A percentile compares a stretch with the other conserved stretches of the same genome.
These are phyloP conservation scores for Taiwanofungus camphoratus DNA, from an alignment of 1,284 basidiomycete genomes.

Conservation along the genomic window DNA sequence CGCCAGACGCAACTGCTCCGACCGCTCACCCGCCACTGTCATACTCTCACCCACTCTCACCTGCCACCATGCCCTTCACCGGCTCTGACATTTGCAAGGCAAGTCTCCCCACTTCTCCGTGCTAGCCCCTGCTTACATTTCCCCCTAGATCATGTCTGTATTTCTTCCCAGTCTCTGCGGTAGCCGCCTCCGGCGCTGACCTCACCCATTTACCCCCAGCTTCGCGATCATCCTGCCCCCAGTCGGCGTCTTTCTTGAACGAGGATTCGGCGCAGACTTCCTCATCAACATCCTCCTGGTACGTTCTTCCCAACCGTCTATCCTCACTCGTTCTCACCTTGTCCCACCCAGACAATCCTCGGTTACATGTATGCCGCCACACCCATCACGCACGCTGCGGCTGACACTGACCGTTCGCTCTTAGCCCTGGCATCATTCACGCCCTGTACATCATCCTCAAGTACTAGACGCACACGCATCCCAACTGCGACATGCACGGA, in stretches of 20 bases:
- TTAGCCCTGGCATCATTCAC: slow-evolving; percentile 71
- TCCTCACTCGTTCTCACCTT: background rate
- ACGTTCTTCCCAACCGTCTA: slow-evolving; percentile 13
- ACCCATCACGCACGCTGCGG: slow-evolving; percentile 6
- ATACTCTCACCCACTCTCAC: slow-evolving; percentile 9
- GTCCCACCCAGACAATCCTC: slow-evolving; percentile 42
- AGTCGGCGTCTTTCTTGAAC: slow-evolving; percentile 74
- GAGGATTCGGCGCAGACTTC: slow-evolving; percentile 67
- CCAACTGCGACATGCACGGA: background rate
- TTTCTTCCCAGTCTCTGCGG: background rate
- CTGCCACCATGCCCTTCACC: slow-evolving; percentile 59
- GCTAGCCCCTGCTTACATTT: slow-evolving; percentile 1
- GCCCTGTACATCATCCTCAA: slow-evolving; percentile 74
- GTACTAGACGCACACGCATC: slow-evolving; percentile 25
- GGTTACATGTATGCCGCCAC: slow-evolving; percentile 54
- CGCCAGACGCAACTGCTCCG: background rate
- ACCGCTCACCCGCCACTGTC: slow-evolving; percentile 1
- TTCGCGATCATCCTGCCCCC: slow-evolving; percentile 73
- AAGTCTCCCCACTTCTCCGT: slow-evolving; percentile 10
- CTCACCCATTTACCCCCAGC: slow-evolving; percentile 27
- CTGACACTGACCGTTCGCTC: slow-evolving; percentile 14
- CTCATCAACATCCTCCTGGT: slow-evolving; percentile 64
- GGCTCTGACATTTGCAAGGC: slow-evolving; percentile 73
- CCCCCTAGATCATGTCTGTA: slow-evolving; percentile 29
- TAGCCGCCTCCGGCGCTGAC: background rate